Evolutionary conservation across 1,284 basidiomycete genomes (phyloP).

Genomic region (Puccinia hordei): DNA sequence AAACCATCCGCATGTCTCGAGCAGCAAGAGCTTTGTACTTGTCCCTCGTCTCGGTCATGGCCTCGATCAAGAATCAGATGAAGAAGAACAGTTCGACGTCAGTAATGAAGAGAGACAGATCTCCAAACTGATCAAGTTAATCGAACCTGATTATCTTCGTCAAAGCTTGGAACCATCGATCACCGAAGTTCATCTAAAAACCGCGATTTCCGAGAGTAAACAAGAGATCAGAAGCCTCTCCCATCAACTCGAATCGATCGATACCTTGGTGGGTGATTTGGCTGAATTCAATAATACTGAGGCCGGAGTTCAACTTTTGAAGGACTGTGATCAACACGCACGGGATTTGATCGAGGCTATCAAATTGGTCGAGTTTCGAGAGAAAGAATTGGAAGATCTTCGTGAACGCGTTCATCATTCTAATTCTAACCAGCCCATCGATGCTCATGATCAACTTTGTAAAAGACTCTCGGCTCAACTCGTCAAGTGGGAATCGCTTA

Average conservation of each 20-base stretch:
- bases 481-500: conserved; percentile 41
- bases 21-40: conserved; percentile 33
- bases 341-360: conserved; percentile 37
- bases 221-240: conserved; percentile 26
- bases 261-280: conserved; percentile 16
- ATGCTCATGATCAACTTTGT: conserved; percentile 25
- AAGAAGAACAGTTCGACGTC: conserved; percentile 2
- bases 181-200: conserved; percentile 26
- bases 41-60: neutral
- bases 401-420: conserved; percentile 28
- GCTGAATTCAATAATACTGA: conserved; percentile 19
- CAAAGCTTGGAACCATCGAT: conserved; percentile 10
- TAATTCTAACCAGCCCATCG: neutral
- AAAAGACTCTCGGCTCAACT: conserved; percentile 21
- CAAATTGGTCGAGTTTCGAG: conserved; percentile 23
- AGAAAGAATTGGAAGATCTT: conserved; percentile 14
- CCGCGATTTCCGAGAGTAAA: conserved; percentile 23
- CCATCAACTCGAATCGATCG: conserved; percentile 11
- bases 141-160: conserved; percentile 37
- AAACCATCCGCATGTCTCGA: conserved; percentile 2
- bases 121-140: conserved; percentile 19
- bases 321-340: conserved; percentile 31
- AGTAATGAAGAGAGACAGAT: conserved; percentile 5
- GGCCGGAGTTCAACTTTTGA: neutral
- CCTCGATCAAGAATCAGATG: neutral